Conservation (phyloP, 805 yeast genomes). For the Phaffomyces antillensis region DNA sequence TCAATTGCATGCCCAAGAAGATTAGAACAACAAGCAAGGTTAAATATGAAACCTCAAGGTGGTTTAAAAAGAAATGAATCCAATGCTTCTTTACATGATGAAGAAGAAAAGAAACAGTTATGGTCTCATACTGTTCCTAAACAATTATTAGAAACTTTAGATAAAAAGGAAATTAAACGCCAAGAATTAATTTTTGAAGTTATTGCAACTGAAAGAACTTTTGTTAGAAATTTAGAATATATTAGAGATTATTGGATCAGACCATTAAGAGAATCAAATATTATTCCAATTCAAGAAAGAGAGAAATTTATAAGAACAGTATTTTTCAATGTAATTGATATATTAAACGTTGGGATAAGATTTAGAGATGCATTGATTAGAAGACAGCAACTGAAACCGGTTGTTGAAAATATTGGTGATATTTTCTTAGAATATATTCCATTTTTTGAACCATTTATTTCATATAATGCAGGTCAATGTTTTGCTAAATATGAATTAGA, state of each 20-base stretch:
- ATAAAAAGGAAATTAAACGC: constrained; percentile 80
- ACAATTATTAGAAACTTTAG: constrained; percentile 67
- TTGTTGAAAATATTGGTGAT: constrained; percentile 83
- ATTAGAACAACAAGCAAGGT: constrained; percentile 89
- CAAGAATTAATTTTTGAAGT: constrained; percentile 95
- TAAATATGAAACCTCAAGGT: constrained; percentile 82
- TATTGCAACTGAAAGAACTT: constrained; percentile 88
- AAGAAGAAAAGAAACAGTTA: constrained; percentile 72
- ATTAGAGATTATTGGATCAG: constrained; percentile 90
- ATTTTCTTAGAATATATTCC: constrained; percentile 78
- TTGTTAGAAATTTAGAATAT: constrained; percentile 90
- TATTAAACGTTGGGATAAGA: constrained; percentile 73
- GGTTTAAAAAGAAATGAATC: constrained; percentile 74
- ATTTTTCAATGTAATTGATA: constrained; percentile 83
- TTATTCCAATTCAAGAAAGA: constrained; percentile 82
- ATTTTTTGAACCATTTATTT: constrained; percentile 84
- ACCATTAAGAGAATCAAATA: constrained; percentile 79
- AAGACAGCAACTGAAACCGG: constrained; percentile 80
- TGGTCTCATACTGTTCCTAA: constrained; percentile 93
- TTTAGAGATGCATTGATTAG: constrained; percentile 85
- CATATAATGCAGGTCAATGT: constrained; percentile 90
- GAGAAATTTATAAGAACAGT: constrained; percentile 90
- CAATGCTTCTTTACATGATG: constrained; percentile 61
- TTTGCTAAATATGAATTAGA: constrained; percentile 95
- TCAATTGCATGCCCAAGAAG: constrained; percentile 95